These are phyloP conservation scores for Diospyros kaki DNA, from an alignment of 148 eudicot genomes.

Conservation along the genomic window DNA sequence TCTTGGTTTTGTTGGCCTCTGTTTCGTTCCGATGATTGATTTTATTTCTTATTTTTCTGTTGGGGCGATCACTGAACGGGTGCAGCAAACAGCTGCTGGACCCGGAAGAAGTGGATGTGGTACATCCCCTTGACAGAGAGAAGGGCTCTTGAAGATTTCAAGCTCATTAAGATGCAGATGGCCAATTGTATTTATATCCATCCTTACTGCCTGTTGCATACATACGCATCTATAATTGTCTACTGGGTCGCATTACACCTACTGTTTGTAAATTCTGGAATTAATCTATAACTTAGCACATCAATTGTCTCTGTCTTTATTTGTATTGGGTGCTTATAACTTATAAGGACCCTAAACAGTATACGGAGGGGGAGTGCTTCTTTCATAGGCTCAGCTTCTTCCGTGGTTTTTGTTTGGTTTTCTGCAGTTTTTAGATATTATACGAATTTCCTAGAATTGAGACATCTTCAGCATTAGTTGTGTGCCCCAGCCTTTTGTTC, in stretches of 20 bases:
- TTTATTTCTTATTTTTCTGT: neutral
- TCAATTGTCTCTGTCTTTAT: no score
- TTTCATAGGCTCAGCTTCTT: neutral
- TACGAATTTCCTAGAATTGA: no score
- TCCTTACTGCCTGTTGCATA: neutral
- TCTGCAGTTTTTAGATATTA: neutral
- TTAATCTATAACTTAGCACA: no score
- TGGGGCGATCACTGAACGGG: neutral
- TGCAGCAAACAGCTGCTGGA: constrained; percentile 72
- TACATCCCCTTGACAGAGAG: constrained; percentile 70
- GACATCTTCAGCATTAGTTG: no score
- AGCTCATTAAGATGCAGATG: constrained; percentile 89
- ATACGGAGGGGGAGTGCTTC: no score
- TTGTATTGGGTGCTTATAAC: no score
- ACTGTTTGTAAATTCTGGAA: no score
- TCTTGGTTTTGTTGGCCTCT: no score
- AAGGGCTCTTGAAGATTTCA: constrained; percentile 88
- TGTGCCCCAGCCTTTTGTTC: no score
- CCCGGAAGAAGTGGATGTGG: constrained; percentile 83
- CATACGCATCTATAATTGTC: neutral
- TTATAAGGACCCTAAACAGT: no score
- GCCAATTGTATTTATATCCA: constrained; percentile 50
- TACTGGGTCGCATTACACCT: no score
- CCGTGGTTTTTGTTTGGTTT: neutral
- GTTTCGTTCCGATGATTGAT: neutral